These are phyloP conservation scores for Lagerstroemia fauriei DNA, from an alignment of 441 rosid species.

Conservation along the genomic window DNA sequence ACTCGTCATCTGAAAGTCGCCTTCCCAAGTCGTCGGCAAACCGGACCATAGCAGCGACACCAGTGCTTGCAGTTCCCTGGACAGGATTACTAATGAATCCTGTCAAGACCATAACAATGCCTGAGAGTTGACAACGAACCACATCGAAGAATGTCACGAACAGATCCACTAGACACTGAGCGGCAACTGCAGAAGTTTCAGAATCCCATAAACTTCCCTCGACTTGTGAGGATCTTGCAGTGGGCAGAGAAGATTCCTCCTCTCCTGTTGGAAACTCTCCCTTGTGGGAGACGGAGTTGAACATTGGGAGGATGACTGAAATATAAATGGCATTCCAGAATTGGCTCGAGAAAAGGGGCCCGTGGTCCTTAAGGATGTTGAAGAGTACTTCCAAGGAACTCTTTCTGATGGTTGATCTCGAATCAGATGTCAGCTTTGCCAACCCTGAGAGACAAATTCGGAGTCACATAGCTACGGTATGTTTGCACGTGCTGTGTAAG, in stretches of 20 bases:
- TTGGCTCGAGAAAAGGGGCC: conserved; percentile 72
- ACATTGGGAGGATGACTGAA: conserved; percentile 69
- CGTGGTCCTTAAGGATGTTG: conserved; percentile 92
- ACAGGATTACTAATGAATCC: conserved; percentile 72
- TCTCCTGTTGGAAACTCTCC: conserved; percentile 44
- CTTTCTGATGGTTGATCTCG: conserved; percentile 78
- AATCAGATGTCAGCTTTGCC: conserved; percentile 76
- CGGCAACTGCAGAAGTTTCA: conserved; percentile 72
- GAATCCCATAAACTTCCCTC: conserved; percentile 73
- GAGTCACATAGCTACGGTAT: background rate
- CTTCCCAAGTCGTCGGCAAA: conserved; percentile 67
- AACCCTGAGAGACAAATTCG: conserved; percentile 57
- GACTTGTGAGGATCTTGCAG: conserved; percentile 43
- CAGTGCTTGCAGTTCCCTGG: conserved; percentile 82
- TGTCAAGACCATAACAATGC: conserved; percentile 64
- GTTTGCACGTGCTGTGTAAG: background rate
- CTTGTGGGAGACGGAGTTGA: conserved; percentile 47
- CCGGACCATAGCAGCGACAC: conserved; percentile 64
- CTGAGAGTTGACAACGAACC: conserved; percentile 60
- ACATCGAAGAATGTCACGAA: conserved; percentile 58
- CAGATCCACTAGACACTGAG: conserved; percentile 71
- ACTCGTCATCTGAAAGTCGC: conserved; percentile 72
- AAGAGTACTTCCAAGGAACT: conserved; percentile 91
- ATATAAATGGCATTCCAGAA: conserved; percentile 68
- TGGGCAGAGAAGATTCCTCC: conserved; percentile 41